Evolutionary conservation across 2,329 filamentous ascomycete genomes (phyloP).

Genomic region (Acarospora socialis): DNA sequence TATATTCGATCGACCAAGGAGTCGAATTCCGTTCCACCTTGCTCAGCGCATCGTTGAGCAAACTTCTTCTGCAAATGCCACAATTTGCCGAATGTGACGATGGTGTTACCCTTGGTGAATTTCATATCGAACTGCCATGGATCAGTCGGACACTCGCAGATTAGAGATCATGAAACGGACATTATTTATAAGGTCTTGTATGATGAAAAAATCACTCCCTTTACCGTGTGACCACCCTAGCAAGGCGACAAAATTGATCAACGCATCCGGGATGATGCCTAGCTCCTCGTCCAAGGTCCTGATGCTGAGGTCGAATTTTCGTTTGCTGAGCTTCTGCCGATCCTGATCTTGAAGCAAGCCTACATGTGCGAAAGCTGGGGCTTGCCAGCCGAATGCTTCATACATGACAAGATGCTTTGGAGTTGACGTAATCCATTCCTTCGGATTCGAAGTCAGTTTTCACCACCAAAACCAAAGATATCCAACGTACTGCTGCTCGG

Average conservation of each 20-base stretch:
- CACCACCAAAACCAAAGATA: too few relatives aligned
- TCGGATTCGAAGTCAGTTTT: conserved; percentile 1
- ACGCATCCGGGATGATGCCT: conserved; percentile 47
- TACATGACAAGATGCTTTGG: conserved; percentile 66
- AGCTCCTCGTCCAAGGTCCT: conserved; percentile 39
- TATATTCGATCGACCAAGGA: conserved; percentile 26
- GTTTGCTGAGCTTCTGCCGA: conserved; percentile 75
- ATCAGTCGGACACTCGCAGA: not conserved
- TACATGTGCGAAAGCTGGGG: conserved; percentile 66
- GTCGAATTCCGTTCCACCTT: conserved; percentile 29
- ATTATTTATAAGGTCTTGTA: conserved; percentile 54
- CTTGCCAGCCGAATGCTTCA: conserved; percentile 58
- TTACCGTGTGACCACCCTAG: conserved; percentile 65
- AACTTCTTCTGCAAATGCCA: conserved; percentile 64
- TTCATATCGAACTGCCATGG: conserved; percentile 56
- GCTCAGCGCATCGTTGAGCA: conserved; percentile 34
- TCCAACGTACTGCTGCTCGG: conserved; percentile 53
- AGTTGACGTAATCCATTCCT: conserved; percentile 94
- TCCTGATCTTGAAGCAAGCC: conserved; percentile 55
- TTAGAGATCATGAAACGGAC: conserved; percentile 15
- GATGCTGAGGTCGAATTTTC: conserved; percentile 54
- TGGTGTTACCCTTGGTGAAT: conserved; percentile 82
- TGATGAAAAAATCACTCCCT: conserved; percentile 54
- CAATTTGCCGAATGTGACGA: conserved; percentile 67
- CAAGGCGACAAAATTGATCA: conserved; percentile 73